Evolutionary conservation across 2,329 filamentous ascomycete genomes (phyloP).

Genomic region (Aureobasidium sp.): DNA sequence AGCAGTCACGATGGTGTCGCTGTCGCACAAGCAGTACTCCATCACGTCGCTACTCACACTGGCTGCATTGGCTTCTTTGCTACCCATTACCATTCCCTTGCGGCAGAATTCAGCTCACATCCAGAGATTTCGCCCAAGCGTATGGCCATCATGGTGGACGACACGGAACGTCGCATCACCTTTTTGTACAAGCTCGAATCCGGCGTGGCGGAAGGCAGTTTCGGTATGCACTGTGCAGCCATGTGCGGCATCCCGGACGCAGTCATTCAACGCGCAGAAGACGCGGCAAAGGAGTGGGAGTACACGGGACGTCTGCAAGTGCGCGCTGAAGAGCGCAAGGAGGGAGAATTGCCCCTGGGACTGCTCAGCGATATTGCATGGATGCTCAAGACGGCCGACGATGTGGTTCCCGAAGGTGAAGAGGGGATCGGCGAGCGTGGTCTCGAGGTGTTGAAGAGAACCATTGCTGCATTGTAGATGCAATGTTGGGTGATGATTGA

Average conservation of each 20-base stretch:
- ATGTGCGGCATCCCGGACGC: conserved; percentile 90
- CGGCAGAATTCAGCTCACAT: conserved; percentile 80
- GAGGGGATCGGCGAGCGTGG: conserved; percentile 39
- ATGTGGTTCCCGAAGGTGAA: conserved; percentile 25
- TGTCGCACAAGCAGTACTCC: conserved; percentile 92
- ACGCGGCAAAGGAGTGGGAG: conserved; percentile 86
- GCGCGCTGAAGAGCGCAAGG: conserved; percentile 56
- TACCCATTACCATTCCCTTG: conserved; percentile 92
- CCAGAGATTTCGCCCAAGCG: conserved; percentile 78
- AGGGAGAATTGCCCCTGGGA: conserved; percentile 75
- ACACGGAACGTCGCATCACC: conserved; percentile 74
- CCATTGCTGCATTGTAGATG: conserved; percentile 45
- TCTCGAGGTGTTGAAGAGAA: conserved; percentile 48
- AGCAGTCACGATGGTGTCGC: conserved; percentile 94
- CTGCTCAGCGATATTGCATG: conserved; percentile 80
- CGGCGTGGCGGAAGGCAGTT: conserved; percentile 90
- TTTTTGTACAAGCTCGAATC: conserved; percentile 92
- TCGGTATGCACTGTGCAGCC: conserved; percentile 96
- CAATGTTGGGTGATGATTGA: background rate
- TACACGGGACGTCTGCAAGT: conserved; percentile 87
- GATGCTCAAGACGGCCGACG: conserved; percentile 52
- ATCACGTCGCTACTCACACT: conserved; percentile 87
- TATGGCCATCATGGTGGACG: conserved; percentile 93
- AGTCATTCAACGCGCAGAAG: conserved; percentile 79
- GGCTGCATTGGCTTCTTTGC: conserved; percentile 95